Percentiles rank a stretch among this genome's conserved stretches.
Conservation (phyloP, 495 filamentous ascomycete species). For the Trichoderma erinaceum region DNA sequence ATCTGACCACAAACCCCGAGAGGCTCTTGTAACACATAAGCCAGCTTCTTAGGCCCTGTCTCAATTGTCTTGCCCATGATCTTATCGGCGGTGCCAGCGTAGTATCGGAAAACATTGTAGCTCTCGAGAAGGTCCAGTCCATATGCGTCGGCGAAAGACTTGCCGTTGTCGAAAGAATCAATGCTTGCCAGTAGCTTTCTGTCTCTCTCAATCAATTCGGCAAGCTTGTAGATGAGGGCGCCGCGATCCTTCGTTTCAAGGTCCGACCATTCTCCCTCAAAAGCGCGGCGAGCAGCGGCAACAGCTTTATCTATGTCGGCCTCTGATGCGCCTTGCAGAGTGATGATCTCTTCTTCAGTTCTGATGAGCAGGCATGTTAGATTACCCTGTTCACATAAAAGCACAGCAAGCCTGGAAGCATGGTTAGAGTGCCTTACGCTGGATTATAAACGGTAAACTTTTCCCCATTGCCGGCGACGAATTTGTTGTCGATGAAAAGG, state of each 20-base stretch:
- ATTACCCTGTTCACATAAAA: neutral
- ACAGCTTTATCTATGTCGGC: slow-evolving; percentile 43
- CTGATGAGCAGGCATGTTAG: neutral
- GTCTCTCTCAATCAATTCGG: slow-evolving; percentile 35
- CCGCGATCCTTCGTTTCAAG: slow-evolving; percentile 29
- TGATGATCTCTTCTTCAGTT: neutral
- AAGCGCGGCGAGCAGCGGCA: slow-evolving; percentile 8
- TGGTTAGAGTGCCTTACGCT: neutral
- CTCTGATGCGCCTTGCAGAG: slow-evolving; percentile 34
- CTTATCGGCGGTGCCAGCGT: slow-evolving; percentile 75
- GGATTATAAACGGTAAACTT: slow-evolving; percentile 9
- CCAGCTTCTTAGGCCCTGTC: slow-evolving; percentile 37
- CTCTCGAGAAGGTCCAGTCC: neutral
- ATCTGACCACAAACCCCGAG: slow-evolving; percentile 91
- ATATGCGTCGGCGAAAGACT: slow-evolving; percentile 11
- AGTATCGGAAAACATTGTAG: slow-evolving; percentile 53
- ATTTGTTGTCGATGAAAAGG: slow-evolving; percentile 3
- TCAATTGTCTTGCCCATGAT: slow-evolving; percentile 57
- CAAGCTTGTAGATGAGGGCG: slow-evolving; percentile 34
- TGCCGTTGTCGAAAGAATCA: slow-evolving; percentile 29
- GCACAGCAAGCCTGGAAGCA: neutral
- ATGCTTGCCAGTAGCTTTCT: slow-evolving; percentile 29
- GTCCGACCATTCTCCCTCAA: slow-evolving; percentile 32
- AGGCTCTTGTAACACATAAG: slow-evolving; percentile 44
- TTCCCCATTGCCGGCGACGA: neutral